Conservation (phyloP, 306 rosid species). For the Prunus mira region DNA sequence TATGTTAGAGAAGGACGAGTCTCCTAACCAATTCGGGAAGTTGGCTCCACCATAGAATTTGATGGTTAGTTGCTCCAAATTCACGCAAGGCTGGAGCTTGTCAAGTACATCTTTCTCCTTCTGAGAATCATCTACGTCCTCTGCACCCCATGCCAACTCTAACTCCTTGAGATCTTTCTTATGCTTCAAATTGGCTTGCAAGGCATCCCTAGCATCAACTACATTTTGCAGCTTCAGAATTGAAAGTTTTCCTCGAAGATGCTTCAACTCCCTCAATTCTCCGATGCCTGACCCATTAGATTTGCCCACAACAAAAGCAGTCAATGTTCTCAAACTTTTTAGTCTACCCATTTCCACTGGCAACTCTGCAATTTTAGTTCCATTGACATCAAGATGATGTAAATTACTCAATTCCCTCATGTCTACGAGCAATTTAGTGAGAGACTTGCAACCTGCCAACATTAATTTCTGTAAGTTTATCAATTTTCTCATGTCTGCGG, state of each 20-base stretch:
- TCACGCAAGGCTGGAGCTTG: slow-evolving; percentile 4
- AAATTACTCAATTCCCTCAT: no score
- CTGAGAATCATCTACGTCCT: background rate
- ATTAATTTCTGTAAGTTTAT: background rate
- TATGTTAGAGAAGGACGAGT: no score
- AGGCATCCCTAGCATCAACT: slow-evolving; percentile 1
- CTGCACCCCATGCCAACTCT: background rate
- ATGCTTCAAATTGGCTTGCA: slow-evolving; percentile 12
- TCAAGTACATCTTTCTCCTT: background rate
- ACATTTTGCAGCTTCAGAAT: slow-evolving; percentile 13
- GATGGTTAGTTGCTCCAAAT: background rate
- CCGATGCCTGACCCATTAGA: background rate
- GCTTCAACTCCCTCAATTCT: background rate
- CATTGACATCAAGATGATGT: no score
- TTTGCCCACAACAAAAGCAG: background rate
- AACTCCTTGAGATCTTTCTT: slow-evolving; percentile 6
- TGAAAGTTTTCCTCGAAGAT: slow-evolving; percentile 2
- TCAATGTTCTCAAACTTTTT: background rate
- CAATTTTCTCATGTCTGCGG: background rate
- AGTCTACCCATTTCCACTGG: background rate
- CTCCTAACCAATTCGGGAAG: no score
- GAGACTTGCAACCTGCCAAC: no score
- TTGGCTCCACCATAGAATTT: no score
- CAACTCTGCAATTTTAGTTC: background rate
- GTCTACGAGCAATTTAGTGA: no score